phyloP scores from a whole-genome alignment of 495 filamentous ascomycete species.

The Penicillium samsonianum region DNA sequence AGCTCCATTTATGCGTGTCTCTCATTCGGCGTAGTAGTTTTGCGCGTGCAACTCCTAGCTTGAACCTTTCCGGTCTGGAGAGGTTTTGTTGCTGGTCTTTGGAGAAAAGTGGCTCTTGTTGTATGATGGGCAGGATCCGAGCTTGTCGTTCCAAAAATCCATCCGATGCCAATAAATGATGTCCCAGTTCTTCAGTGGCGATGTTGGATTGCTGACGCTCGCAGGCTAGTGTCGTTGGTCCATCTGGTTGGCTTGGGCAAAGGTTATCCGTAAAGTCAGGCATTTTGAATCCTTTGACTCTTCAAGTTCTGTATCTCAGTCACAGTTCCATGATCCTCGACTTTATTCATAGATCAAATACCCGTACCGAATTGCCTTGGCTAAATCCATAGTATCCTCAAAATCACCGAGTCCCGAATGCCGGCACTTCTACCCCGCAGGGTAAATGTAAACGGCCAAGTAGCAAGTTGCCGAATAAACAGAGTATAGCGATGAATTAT shows the following conservation, averaged over 20 bases:
- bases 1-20: conserved; percentile 41
- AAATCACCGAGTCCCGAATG: conserved; percentile 32
- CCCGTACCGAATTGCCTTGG: background rate
- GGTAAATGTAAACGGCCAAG: conserved; percentile 21
- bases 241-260: conserved; percentile 39
- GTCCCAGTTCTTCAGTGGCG: conserved; percentile 36
- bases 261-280: conserved; percentile 50
- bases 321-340: background rate
- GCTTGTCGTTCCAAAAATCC: conserved; percentile 45
- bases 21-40: conserved; percentile 47
- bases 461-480: conserved; percentile 29
- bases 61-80: conserved; percentile 47
- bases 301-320: background rate
- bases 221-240: conserved; percentile 36
- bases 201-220: conserved; percentile 44
- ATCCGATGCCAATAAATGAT: conserved; percentile 42
- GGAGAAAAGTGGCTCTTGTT: conserved; percentile 40
- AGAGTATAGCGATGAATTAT: conserved; percentile 5
- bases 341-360: background rate
- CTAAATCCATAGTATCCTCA: background rate
- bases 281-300: conserved; percentile 27
- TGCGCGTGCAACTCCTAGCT: conserved; percentile 48
- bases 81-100: conserved; percentile 48
- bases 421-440: conserved; percentile 20
- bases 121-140: conserved; percentile 39